A percentile compares a stretch with the other conserved stretches of the same genome.
These are phyloP conservation scores for Exophiala viscosa DNA, from an alignment of 2,329 filamentous ascomycete species.

Conservation along the genomic window DNA sequence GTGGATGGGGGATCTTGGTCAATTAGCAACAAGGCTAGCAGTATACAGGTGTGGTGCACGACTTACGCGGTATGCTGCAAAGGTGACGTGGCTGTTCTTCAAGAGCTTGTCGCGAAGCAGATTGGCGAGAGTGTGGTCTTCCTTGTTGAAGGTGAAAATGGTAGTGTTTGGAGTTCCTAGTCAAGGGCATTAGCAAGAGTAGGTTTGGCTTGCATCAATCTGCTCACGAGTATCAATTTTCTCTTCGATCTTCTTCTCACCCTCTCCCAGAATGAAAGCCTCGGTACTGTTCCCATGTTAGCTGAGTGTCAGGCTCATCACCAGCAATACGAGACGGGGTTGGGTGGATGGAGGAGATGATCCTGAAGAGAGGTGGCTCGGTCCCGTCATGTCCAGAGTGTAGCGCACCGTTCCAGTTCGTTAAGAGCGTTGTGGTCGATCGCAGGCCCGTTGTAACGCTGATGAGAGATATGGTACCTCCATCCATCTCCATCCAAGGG, in stretches of 20 bases:
- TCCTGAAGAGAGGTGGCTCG: background rate
- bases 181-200: conserved; percentile 3
- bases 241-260: conserved; percentile 90
- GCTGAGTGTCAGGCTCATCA: background rate
- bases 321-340: background rate
- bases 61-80: conserved; percentile 86
- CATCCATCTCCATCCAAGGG: conserved; percentile 7
- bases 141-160: conserved; percentile 92
- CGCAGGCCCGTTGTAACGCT: background rate
- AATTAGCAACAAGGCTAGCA: conserved; percentile 9
- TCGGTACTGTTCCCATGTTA: conserved; percentile 65
- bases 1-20: conserved; percentile 42
- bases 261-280: conserved; percentile 80
- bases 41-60: background rate
- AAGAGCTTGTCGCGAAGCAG: conserved; percentile 81
- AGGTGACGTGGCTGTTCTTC: conserved; percentile 76
- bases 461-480: conserved; percentile 10
- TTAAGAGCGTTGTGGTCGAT: conserved; percentile 11
- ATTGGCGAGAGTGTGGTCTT: conserved; percentile 94
- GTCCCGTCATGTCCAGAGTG: background rate
- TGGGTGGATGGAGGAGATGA: background rate
- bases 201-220: background rate
- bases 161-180: conserved; percentile 88
- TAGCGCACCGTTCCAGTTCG: conserved; percentile 16
- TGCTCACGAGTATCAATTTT: conserved; percentile 80